Base-by-base conservation (phyloP, 2,329 filamentous ascomycete species). In the Alternaria dauci region DNA sequence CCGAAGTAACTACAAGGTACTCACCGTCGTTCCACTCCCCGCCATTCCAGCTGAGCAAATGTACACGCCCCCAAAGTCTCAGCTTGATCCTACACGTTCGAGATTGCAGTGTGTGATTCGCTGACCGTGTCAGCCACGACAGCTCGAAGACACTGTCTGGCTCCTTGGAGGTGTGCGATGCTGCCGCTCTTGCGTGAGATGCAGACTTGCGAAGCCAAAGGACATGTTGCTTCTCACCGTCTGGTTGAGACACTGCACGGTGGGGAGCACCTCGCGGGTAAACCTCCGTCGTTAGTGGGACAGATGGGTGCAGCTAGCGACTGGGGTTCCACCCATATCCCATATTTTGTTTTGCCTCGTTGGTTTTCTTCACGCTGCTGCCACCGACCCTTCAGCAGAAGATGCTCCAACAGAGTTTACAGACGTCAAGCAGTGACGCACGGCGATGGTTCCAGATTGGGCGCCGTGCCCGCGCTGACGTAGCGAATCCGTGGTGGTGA, bases 211-310 rank as follows among this genome's bases (percentile, higher is more conserved):
- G 36, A 32, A 32, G 46, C 46, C 46, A 50, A 32, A 61, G 34
- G 58, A 52, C 39, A 42, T 47, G 46, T 51, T 56, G 44, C 30
- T 48, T 58, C 61, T 72, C 69, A 74, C 68, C 69, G 71, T 74
- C 71, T 72, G 69, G 69, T 70, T 47, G 39, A 50, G 28, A 50
- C 44, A 48, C 44, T 42, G 25, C 26, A 26, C 16, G 52, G 48
- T 56, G 57, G 57, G 41, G 57, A 59, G 52, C 52, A 56, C 38
- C 44, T 42, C 14, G 57, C 57, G 52, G 57, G 52, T 50, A 51
- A 30, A 59, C 44, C 39, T 46, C 36, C 38, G 52, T 52, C 30
- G 57, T 63, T 55, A 48, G 55, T 39, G 56, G 59, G 59, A 56
- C 44, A 18, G 57, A 39, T n/a, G 23, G 39, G 39, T 44, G 39